Base-by-base conservation (phyloP, 306 rosid species). In the Pueraria montana region DNA sequence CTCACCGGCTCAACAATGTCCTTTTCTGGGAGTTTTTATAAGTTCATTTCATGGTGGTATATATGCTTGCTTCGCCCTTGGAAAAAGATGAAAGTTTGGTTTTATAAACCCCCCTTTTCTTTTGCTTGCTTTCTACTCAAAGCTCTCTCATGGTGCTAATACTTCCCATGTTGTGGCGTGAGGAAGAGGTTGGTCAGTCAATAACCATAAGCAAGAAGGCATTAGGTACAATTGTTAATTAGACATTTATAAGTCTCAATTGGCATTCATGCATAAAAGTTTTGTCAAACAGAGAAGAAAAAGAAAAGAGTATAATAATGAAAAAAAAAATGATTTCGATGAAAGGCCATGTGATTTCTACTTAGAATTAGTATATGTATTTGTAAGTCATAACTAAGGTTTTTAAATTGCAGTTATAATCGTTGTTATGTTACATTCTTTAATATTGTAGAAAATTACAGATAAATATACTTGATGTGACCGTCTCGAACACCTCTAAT, bases 51-150 rank as follows among this genome's bases (percentile, higher is more conserved):
- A 83, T 77, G 88, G 71, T 67, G 88, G 98, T 80, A 93, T 91
- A 88, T 90, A 90, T 93, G 96, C 97, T 93, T 93, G 93, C 98
- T 93, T 93, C 90, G 42, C 66, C 81, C 84, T 85, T 59, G 85
- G 61, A 83, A 89, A 34, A 91, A 90, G 92, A 81, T 75, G 49
- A 83, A 89, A 87, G 87, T 77, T 83, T 46, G 71, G 56, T 73
- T 81, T 88, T 91, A 76, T 30, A 23, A 30, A 84, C 68, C n/a
- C 40, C 69, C 83, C 73, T 87, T 88, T 88, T 76, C 72, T 79
- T 84, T 93, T 93, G 92, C 97, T 93, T 93, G 90, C 92, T 93
- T 91, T 93, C 94, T 73, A 91, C 94, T 91, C 96, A 88, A 91
- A 82, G 82, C 84, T 73, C 55, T 72, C 78, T 67, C 68, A 21